Conservation (phyloP, 805 yeast genomes). For the Diddensiella transvaalensis region DNA sequence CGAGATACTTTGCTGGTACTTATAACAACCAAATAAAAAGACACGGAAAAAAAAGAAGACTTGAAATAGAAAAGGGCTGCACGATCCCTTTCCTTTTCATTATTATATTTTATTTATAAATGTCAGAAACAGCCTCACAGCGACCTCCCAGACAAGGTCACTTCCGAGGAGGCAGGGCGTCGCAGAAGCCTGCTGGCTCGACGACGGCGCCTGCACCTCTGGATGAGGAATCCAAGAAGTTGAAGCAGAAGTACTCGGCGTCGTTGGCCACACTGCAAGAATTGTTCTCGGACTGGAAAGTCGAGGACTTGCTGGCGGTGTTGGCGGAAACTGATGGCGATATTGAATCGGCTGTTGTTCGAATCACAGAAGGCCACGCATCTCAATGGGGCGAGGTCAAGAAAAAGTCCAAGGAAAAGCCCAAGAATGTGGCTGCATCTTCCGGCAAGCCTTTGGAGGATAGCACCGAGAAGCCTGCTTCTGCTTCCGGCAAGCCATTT, state of each 20-base stretch:
- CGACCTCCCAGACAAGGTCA: conserved; percentile 8
- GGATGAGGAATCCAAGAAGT: conserved; percentile 31
- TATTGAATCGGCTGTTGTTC: conserved; percentile 75
- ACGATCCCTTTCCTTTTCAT: too few species aligned
- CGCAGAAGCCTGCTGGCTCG: conserved; percentile 7
- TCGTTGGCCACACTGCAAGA: conserved; percentile 62
- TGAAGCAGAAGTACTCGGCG: conserved; percentile 31
- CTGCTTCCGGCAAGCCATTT: too few species aligned
- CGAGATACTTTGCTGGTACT: too few species aligned
- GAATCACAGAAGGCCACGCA: conserved; percentile 86
- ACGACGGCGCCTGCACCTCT: conserved; percentile 11
- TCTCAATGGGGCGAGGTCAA: conserved; percentile 93
- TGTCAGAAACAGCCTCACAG: conserved; percentile 5
- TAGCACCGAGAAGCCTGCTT: too few species aligned
- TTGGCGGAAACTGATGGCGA: conserved; percentile 70
- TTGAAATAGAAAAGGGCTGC: too few species aligned
- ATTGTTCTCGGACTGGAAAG: conserved; percentile 92
- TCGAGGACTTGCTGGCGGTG: conserved; percentile 73
- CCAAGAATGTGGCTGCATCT: not conserved
- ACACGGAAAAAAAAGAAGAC: too few species aligned
- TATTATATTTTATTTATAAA: conserved; percentile 2
- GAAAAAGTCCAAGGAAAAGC: conserved; percentile 36
- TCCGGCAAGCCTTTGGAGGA: not conserved
- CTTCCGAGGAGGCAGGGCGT: conserved; percentile 3
- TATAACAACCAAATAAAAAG: too few species aligned